A percentile compares a stretch with the other conserved stretches of the same genome.
phyloP scores from a whole-genome alignment of 1,284 basidiomycete genomes.

The Leucoagaricus sp. region DNA sequence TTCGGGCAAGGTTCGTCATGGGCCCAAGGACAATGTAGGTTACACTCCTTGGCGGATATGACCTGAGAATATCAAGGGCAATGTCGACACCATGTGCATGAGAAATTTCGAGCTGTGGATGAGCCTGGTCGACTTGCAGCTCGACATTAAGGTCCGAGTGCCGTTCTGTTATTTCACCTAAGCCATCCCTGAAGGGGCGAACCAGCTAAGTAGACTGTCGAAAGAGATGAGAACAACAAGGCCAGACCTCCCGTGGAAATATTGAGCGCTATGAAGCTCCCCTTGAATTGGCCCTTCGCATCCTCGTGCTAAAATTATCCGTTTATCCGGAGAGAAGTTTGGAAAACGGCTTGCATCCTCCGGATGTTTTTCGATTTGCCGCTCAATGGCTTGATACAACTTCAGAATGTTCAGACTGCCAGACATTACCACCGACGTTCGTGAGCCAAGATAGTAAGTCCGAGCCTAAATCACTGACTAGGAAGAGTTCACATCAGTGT shows the following conservation, averaged over 20 bases:
- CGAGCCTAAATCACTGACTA: slow-evolving; percentile 42
- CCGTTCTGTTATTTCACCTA: slow-evolving; percentile 69
- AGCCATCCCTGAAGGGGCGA: slow-evolving; percentile 66
- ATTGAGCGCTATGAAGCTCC: slow-evolving; percentile 77
- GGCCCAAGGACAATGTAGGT: slow-evolving; percentile 90
- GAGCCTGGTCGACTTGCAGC: slow-evolving; percentile 25
- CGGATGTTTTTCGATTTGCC: slow-evolving; percentile 64
- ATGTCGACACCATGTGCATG: slow-evolving; percentile 60
- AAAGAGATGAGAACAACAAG: not conserved
- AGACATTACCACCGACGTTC: not conserved
- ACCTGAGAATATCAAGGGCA: slow-evolving; percentile 65
- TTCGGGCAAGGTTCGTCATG: slow-evolving; percentile 81
- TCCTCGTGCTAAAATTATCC: slow-evolving; percentile 70
- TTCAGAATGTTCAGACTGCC: slow-evolving; percentile 77
- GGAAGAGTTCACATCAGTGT: slow-evolving; percentile 52
- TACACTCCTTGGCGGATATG: slow-evolving; percentile 62
- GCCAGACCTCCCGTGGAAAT: slow-evolving; percentile 77
- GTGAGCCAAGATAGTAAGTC: not conserved
- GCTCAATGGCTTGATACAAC: slow-evolving; percentile 70
- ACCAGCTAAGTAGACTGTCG: not conserved
- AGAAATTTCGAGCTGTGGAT: slow-evolving; percentile 54
- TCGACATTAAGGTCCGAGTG: slow-evolving; percentile 72
- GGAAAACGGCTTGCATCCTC: slow-evolving; percentile 59
- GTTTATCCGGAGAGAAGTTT: slow-evolving; percentile 48
- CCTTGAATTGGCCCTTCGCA: slow-evolving; percentile 78